Percentiles rank a stretch among this genome's conserved stretches.
These are phyloP conservation scores for Cyclotella cryptica DNA, from an alignment of 108 stramenopile genomes.

Conservation along the genomic window DNA sequence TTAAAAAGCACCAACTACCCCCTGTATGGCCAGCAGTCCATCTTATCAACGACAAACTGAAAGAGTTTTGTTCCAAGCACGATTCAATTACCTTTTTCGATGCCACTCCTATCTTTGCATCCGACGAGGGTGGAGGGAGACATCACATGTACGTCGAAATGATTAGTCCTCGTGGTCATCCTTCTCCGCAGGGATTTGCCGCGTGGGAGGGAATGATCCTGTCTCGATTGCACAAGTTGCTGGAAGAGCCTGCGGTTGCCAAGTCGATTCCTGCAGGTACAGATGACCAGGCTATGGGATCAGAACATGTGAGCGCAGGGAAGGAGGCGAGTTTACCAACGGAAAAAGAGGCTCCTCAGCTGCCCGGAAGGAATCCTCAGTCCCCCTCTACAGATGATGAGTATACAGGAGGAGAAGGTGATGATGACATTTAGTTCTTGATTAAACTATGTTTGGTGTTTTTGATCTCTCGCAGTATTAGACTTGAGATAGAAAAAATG, in stretches of 20 bases:
- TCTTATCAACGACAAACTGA: conserved; percentile 72
- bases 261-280: not conserved
- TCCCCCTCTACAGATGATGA: conserved; percentile 20
- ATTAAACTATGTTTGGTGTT: not conserved
- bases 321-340: conserved; percentile 19
- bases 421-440: not conserved
- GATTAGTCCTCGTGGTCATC: conserved; percentile 75
- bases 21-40: conserved; percentile 78
- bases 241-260: not conserved
- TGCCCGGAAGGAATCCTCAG: conserved; percentile 8
- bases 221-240: conserved; percentile 23
- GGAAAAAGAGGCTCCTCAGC: not conserved
- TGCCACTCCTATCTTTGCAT: conserved; percentile 72
- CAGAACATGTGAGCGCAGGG: conserved; percentile 44
- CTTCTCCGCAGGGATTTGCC: conserved; percentile 66
- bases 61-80: conserved; percentile 63
- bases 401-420: not conserved
- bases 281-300: conserved; percentile 12
- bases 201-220: conserved; percentile 60
- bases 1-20: conserved; percentile 55
- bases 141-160: conserved; percentile 59
- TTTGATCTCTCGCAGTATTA: no score
- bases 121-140: conserved; percentile 42
- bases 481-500: no score
- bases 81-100: conserved; percentile 79